Conservation (phyloP, 1,284 basidiomycete species). For the Cryptococcus sp. region DNA sequence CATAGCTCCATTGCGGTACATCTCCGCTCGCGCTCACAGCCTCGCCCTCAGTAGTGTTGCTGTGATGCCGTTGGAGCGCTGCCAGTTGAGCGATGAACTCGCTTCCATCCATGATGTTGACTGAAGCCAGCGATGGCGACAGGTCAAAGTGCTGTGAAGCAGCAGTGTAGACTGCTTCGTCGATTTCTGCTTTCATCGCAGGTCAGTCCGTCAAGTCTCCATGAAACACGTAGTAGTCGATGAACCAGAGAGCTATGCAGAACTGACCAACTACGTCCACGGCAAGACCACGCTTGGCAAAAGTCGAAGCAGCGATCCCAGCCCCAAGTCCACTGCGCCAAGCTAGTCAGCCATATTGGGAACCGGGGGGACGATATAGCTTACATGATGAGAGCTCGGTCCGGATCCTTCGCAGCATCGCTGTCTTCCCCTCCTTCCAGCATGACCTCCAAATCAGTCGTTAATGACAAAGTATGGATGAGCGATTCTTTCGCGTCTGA, state of each 20-base stretch:
- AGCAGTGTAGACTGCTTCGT: constrained; percentile 81
- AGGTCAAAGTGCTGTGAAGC: constrained; percentile 76
- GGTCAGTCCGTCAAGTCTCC: neutral
- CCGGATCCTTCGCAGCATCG: constrained; percentile 13
- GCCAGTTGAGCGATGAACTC: constrained; percentile 61
- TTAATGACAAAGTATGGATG: constrained; percentile 24
- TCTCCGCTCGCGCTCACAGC: constrained; percentile 1
- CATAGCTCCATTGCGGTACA: constrained; percentile 64
- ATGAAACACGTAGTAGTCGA: neutral
- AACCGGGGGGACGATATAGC: neutral
- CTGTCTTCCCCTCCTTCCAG: constrained; percentile 17
- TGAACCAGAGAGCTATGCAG: neutral
- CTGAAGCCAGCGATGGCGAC: constrained; percentile 59
- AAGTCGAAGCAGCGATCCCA: constrained; percentile 74
- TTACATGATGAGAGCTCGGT: constrained; percentile 41
- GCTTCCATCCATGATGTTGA: constrained; percentile 75
- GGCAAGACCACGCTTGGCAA: constrained; percentile 66
- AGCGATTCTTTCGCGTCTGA: constrained; percentile 25
- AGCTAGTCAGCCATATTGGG: constrained; percentile 1
- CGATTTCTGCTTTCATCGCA: constrained; percentile 73
- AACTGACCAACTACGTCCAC: constrained; percentile 44
- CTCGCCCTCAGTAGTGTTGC: constrained; percentile 21
- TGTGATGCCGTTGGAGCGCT: constrained; percentile 6
- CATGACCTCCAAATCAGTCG: constrained; percentile 27
- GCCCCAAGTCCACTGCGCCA: constrained; percentile 73